These are phyloP conservation scores for Colletotrichum nymphaeae DNA, from an alignment of 2,329 filamentous ascomycete species.

Conservation along the genomic window DNA sequence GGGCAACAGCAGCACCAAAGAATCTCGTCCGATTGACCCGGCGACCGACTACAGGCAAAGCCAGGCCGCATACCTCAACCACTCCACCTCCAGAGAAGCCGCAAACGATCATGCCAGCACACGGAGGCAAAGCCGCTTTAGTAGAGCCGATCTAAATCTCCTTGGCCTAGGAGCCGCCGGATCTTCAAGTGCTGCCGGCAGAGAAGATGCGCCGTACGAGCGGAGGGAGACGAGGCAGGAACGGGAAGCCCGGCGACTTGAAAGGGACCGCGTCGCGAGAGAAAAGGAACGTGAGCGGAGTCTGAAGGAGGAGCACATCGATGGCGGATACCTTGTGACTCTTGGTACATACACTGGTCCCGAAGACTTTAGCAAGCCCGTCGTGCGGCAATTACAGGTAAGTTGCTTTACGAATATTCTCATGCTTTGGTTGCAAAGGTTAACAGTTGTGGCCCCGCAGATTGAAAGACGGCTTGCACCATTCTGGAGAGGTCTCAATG, in stretches of 20 bases:
- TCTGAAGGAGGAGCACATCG: constrained; percentile 90
- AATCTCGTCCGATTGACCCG: constrained; percentile 45
- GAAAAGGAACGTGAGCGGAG: constrained; percentile 90
- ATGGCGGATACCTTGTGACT: constrained; percentile 94
- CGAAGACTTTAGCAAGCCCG: constrained; percentile 91
- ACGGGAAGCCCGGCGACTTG: constrained; percentile 85
- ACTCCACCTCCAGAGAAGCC: constrained; percentile 16
- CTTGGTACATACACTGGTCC: constrained; percentile 91
- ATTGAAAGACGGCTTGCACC: constrained; percentile 93
- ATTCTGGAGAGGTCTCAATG: constrained; percentile 94
- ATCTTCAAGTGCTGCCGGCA: constrained; percentile 50
- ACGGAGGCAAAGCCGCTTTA: constrained; percentile 40
- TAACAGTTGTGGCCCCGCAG: constrained; percentile 56
- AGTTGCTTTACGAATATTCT: constrained; percentile 42
- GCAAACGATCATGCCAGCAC: constrained; percentile 19
- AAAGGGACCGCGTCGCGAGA: constrained; percentile 81
- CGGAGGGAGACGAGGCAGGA: constrained; percentile 92
- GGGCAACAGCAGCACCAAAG: constrained; percentile 55
- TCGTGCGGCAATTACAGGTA: constrained; percentile 92
- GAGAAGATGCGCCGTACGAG: constrained; percentile 60
- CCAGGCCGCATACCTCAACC: constrained; percentile 24
- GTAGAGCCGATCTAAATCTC: constrained; percentile 59
- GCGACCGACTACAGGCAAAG: constrained; percentile 31
- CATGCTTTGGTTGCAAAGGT: neutral
- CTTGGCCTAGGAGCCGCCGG: constrained; percentile 54